Conservation (phyloP, 495 filamentous ascomycete genomes). For the Xylaria venustula region DNA sequence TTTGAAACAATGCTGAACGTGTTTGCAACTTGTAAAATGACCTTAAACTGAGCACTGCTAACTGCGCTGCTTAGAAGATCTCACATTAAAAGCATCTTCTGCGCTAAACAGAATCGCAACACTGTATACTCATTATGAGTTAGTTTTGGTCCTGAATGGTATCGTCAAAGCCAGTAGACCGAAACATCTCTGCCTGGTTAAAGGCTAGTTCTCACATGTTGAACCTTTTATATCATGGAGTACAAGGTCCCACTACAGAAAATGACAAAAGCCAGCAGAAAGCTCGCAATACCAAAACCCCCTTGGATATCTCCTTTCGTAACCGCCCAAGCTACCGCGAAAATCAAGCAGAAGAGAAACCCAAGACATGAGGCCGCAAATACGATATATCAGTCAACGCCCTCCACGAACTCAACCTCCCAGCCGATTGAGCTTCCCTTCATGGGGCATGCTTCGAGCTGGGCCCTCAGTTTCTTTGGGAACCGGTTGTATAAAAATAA, state of each 20-base stretch:
- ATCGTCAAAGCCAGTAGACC: too few species aligned
- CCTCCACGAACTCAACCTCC: slow-evolving; percentile 1
- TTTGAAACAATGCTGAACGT: too few species aligned
- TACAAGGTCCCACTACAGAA: not conserved
- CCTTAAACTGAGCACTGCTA: too few species aligned
- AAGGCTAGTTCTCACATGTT: too few species aligned
- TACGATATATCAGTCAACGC: slow-evolving; percentile 3
- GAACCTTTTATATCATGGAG: not conserved
- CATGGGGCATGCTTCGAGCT: slow-evolving; percentile 2
- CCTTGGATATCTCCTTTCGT: slow-evolving; percentile 3
- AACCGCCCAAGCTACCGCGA: not conserved
- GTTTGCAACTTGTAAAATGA: too few species aligned
- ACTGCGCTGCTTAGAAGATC: too few species aligned
- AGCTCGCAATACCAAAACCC: slow-evolving; percentile 1
- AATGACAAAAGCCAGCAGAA: not conserved
- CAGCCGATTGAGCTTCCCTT: slow-evolving; percentile 9
- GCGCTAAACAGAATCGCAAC: too few species aligned
- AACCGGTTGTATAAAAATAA: not conserved
- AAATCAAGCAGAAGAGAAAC: not conserved
- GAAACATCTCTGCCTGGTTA: too few species aligned
- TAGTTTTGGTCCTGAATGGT: too few species aligned
- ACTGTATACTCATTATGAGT: too few species aligned
- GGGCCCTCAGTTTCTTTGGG: not conserved
- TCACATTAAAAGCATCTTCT: too few species aligned
- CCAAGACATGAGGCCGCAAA: not conserved